Conservation (phyloP, 768 basidiomycete species). For the Cubamyces sp. region DNA sequence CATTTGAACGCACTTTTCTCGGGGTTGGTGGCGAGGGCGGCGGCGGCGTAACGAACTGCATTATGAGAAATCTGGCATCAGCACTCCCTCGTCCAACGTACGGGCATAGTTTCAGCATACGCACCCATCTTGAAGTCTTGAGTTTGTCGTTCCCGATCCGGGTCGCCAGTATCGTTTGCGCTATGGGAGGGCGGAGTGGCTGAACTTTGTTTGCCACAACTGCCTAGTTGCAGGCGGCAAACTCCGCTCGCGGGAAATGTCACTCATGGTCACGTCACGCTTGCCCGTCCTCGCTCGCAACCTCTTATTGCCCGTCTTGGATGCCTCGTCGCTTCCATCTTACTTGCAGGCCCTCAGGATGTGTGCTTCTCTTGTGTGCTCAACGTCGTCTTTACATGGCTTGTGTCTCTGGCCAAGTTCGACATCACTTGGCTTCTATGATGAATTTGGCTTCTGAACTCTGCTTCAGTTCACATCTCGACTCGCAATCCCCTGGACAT, state of each 20-base stretch:
- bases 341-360: too few species aligned
- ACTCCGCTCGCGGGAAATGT: slow-evolving; percentile 6
- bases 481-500: not conserved
- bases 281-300: too few species aligned
- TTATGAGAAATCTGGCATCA: not conserved
- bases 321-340: not conserved
- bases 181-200: slow-evolving; percentile 30
- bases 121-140: slow-evolving; percentile 46
- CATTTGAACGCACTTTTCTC: slow-evolving; percentile 77
- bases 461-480: too few species aligned
- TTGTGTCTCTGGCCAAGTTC: too few species aligned
- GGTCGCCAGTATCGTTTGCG: slow-evolving; percentile 23
- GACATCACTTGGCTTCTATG: too few species aligned
- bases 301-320: too few species aligned
- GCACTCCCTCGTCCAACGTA: slow-evolving; percentile 21
- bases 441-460: too few species aligned
- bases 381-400: too few species aligned
- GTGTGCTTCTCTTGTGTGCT: too few species aligned
- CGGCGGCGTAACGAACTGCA: slow-evolving; percentile 92
- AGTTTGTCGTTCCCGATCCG: slow-evolving; percentile 34
- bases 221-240: slow-evolving; percentile 30
- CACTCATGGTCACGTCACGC: slow-evolving; percentile 4
- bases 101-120: slow-evolving; percentile 30
- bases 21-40: slow-evolving; percentile 85
- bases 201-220: slow-evolving; percentile 34